Evolutionary conservation across 495 filamentous ascomycete genomes (phyloP).

Genomic region (Hyaloscypha hepaticicola): DNA sequence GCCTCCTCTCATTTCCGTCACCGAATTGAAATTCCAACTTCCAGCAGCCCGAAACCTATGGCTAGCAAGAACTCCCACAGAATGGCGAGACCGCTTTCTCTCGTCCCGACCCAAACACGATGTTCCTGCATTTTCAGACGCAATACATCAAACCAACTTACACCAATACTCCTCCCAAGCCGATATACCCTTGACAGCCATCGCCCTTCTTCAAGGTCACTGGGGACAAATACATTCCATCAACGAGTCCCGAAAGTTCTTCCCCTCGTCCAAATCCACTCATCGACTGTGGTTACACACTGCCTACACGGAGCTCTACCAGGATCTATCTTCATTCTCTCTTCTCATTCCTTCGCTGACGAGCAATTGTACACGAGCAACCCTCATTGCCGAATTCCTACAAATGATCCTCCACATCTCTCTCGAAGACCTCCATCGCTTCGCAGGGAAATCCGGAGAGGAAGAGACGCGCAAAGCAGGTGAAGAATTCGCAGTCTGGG

Average conservation of each 20-base stretch:
- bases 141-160: constrained; percentile 12
- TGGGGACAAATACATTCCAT: constrained; percentile 20
- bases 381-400: constrained; percentile 52
- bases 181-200: constrained; percentile 3
- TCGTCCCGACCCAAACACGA: not conserved
- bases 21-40: constrained; percentile 59
- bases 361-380: not conserved
- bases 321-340: constrained; percentile 11
- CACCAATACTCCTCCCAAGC: not conserved
- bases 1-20: constrained; percentile 59
- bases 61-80: constrained; percentile 51
- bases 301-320: constrained; percentile 13
- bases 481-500: constrained; percentile 54
- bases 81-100: constrained; percentile 47
- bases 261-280: constrained; percentile 6
- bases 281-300: constrained; percentile 14
- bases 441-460: constrained; percentile 61
- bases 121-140: constrained; percentile 3
- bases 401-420: constrained; percentile 61
- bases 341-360: not conserved
- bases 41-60: constrained; percentile 55
- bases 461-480: constrained; percentile 57
- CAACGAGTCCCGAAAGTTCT: constrained; percentile 17
- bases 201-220: constrained; percentile 6
- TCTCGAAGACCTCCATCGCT: constrained; percentile 63